A percentile compares a stretch with the other conserved stretches of the same genome.
Conservation (phyloP, 441 rosid species). For the Adansonia rubrostipa region DNA sequence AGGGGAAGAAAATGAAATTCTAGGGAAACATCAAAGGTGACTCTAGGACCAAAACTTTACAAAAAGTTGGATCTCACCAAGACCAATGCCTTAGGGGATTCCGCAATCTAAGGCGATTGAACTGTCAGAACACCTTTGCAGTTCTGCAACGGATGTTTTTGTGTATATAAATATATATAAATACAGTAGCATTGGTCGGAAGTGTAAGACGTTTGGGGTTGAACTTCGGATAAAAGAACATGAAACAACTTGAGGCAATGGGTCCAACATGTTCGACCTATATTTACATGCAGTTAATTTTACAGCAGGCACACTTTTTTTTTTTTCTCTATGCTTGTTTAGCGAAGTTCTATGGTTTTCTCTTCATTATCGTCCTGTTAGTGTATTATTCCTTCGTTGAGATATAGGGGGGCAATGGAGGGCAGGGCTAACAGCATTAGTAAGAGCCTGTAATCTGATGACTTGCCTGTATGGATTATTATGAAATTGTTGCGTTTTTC, state of each 20-base stretch:
- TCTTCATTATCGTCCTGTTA: neutral
- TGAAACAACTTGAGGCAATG: slow-evolving; percentile 16
- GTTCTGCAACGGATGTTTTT: neutral
- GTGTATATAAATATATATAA: too few relatives aligned
- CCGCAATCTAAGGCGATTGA: slow-evolving; percentile 34
- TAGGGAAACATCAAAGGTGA: slow-evolving; percentile 26
- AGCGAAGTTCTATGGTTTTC: neutral
- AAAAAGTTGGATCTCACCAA: slow-evolving; percentile 26
- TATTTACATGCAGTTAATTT: neutral
- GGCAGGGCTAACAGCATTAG: neutral
- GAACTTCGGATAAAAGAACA: too few relatives aligned
- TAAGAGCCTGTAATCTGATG: too few relatives aligned
- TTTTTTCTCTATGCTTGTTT: neutral
- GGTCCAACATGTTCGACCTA: slow-evolving; percentile 25
- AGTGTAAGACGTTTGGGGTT: neutral
- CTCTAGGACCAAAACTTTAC: slow-evolving; percentile 29
- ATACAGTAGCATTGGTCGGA: neutral
- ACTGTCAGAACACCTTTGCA: neutral
- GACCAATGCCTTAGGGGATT: slow-evolving; percentile 22
- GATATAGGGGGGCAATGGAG: neutral
- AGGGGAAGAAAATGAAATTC: neutral
- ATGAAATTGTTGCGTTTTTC: neutral
- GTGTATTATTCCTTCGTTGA: slow-evolving; percentile 8
- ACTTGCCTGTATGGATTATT: neutral
- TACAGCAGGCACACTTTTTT: neutral